A percentile compares a stretch with the other conserved stretches of the same genome.
phyloP scores from a whole-genome alignment of 1,139 yeast genomes.

The Saccharomyces pastorianus region DNA sequence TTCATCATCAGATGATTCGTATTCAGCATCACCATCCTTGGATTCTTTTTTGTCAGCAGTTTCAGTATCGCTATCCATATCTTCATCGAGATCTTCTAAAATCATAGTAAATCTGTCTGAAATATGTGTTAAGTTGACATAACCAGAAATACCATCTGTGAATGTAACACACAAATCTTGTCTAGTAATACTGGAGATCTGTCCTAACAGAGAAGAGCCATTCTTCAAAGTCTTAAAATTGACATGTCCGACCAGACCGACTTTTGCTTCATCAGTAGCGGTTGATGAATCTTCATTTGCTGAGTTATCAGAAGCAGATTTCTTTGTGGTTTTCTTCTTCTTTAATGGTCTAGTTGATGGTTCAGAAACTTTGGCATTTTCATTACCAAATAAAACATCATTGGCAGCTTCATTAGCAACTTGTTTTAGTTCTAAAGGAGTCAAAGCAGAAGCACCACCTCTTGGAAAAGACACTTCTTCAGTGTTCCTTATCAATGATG shows the following conservation, averaged over 20 bases:
- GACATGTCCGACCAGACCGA: slow-evolving; percentile 50
- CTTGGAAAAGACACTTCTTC: slow-evolving; percentile 80
- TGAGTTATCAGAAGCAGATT: slow-evolving; percentile 20
- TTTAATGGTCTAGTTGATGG: slow-evolving; percentile 32
- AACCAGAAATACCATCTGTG: slow-evolving; percentile 77
- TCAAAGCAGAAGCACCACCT: slow-evolving; percentile 82
- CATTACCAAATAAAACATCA: slow-evolving; percentile 65
- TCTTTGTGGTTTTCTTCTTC: slow-evolving; percentile 34
- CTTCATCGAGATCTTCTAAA: slow-evolving; percentile 48
- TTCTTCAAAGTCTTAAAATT: slow-evolving; percentile 53
- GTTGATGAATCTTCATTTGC: slow-evolving; percentile 22
- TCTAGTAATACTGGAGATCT: slow-evolving; percentile 51
- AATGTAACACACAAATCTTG: slow-evolving; percentile 61
- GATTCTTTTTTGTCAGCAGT: slow-evolving; percentile 10
- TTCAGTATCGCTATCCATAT: slow-evolving; percentile 33
- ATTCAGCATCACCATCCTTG: slow-evolving; percentile 33
- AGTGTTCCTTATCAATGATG: slow-evolving; percentile 27
- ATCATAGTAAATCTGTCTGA: slow-evolving; percentile 53
- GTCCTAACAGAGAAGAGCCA: slow-evolving; percentile 74
- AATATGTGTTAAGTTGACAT: slow-evolving; percentile 66
- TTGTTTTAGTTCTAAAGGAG: slow-evolving; percentile 86
- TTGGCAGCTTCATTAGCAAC: slow-evolving; percentile 86
- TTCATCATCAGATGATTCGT: slow-evolving; percentile 31
- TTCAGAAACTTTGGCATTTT: slow-evolving; percentile 27
- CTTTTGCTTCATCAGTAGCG: slow-evolving; percentile 18